Evolutionary conservation across 768 basidiomycete genomes (phyloP).

Genomic region (Tricholoma hemisulphureum): DNA sequence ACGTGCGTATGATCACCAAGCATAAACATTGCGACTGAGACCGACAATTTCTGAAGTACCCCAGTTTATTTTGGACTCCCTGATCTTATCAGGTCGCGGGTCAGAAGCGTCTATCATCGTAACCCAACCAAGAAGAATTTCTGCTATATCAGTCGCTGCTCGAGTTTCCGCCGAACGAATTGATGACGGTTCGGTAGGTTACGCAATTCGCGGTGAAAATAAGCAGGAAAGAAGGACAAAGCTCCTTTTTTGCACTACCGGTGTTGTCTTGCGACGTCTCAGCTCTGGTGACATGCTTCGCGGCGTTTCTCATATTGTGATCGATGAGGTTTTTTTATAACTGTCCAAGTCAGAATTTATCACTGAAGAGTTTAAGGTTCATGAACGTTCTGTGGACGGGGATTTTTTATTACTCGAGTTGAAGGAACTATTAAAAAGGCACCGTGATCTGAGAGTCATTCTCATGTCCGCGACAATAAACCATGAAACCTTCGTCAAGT

Average conservation of each 20-base stretch:
- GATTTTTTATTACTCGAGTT: conserved; percentile 88
- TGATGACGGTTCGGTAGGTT: conserved; percentile 80
- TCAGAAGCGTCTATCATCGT: conserved; percentile 73
- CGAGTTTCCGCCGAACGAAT: conserved; percentile 81
- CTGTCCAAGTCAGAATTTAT: neutral
- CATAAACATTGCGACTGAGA: neutral
- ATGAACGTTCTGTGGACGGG: conserved; percentile 88
- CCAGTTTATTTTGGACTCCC: conserved; percentile 84
- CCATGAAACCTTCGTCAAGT: conserved; percentile 77
- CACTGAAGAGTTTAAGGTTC: conserved; percentile 50
- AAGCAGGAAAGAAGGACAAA: conserved; percentile 66
- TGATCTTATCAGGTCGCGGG: conserved; percentile 62
- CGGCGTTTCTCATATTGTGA: conserved; percentile 78
- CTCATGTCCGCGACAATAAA: conserved; percentile 97
- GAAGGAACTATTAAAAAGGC: conserved; percentile 65
- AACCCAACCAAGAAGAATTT: conserved; percentile 87
- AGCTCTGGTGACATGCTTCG: conserved; percentile 69
- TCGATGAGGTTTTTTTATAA: conserved; percentile 70
- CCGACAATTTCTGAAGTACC: conserved; percentile 51
- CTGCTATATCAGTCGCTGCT: conserved; percentile 84
- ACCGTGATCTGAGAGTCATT: conserved; percentile 71
- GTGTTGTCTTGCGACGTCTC: conserved; percentile 81
- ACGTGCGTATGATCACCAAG: conserved; percentile 46
- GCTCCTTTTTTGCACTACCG: conserved; percentile 89
- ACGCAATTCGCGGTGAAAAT: conserved; percentile 85